phyloP scores from a whole-genome alignment of 805 yeast species.

The Pichia occidentalis region DNA sequence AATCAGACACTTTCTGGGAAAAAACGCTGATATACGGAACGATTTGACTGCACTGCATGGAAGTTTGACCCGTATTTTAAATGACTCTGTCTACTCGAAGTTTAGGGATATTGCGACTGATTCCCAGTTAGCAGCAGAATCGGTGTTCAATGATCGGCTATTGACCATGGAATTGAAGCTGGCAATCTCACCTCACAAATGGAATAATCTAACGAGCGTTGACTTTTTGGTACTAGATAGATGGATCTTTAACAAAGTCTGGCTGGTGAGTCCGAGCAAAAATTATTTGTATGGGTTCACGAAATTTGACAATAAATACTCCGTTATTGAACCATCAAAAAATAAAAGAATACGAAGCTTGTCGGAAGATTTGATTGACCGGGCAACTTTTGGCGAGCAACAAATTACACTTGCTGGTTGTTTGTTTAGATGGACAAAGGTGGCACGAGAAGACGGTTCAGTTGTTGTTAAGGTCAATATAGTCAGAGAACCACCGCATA shows the following conservation, averaged over 20 bases:
- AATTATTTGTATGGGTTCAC: conserved; percentile 9
- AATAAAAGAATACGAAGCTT: not conserved
- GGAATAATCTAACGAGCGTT: conserved; percentile 15
- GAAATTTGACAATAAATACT: conserved; percentile 10
- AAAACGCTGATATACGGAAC: conserved; percentile 13
- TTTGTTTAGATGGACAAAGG: conserved; percentile 2
- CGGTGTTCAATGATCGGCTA: no score
- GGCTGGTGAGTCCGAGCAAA: conserved; percentile 4
- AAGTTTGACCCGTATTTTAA: no score
- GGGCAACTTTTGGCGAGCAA: no score
- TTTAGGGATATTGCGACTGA: no score
- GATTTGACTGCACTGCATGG: conserved; percentile 11
- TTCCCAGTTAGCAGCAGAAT: no score
- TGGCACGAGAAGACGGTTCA: not conserved
- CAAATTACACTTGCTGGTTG: conserved; percentile 6
- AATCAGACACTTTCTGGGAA: conserved; percentile 33
- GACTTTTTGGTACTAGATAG: conserved; percentile 24
- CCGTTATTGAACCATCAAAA: not conserved
- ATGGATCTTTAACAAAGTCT: conserved; percentile 21
- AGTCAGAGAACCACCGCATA: conserved; percentile 1
- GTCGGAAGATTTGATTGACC: not conserved
- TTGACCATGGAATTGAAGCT: no score
- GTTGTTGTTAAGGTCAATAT: not conserved
- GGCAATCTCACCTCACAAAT: no score
- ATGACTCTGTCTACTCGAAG: no score